Base-by-base conservation (phyloP, 1,284 basidiomycete genomes). In the Afroboletus lepidellus region DNA sequence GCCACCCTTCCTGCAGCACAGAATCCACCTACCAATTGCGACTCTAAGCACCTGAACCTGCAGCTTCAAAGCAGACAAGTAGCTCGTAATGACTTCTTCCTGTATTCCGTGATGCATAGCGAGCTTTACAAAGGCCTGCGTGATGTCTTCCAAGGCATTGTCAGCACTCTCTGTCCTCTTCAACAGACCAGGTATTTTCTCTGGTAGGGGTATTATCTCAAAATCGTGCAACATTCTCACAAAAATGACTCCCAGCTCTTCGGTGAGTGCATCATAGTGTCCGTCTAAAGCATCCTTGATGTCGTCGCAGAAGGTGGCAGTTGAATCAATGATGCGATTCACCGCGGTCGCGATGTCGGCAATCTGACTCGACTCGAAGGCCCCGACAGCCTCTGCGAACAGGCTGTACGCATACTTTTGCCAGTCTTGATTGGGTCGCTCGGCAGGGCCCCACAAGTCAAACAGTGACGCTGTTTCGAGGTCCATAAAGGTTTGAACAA, bases 381-480 rank as follows among this genome's bases (percentile, higher is more conserved):
- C 27, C 7, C 9, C 8, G 3, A 44, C 45, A 1, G 50, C 57
- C 1, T 23, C 25, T 16, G 24, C 23, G 3, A 60, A 53, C 20
- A 60, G 5, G 37, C 20, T n/a, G 24, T 43, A 50, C 20, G 50
- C 32, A n/a, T 55, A 44, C 1, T 41, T 39, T 9, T 50, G 49
- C 4, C 50, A 24, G 8, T 1, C 23, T 4, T 53, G 5, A 21
- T 63, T 43, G 8, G 50, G 39, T 30, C 41, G 11, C 30, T 43
- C 44, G 0, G 36, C 51, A 15, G 3, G 36, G 15, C 46, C 44
- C 58, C 48, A 63, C 50, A 59, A 51, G 24, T 60, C 46, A 11
- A 21, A 23, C 5, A 4, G 3, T 15, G 36, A 13, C 4, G 36
- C 21, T 15, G 36, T 8, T 7, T 38, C 11, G 20, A 15, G 11